A percentile compares a stretch with the other conserved stretches of the same genome.
These are phyloP conservation scores for Solanum gandarillasii DNA, from an alignment of 257 asterid genomes.

Conservation along the genomic window DNA sequence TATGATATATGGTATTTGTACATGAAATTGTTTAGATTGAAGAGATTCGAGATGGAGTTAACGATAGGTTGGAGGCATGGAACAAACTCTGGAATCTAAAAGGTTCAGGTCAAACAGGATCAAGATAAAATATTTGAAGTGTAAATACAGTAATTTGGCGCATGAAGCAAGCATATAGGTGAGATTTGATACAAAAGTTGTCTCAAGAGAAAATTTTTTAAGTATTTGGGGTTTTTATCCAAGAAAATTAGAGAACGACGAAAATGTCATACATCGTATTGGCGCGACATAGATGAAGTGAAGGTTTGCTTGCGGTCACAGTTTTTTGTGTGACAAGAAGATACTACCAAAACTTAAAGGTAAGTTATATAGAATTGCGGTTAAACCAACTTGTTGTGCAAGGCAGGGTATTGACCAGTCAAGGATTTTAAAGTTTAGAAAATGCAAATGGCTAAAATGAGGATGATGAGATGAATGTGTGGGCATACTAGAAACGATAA, in stretches of 20 bases:
- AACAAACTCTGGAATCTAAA: neutral
- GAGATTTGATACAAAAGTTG: neutral
- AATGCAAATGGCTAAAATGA: neutral
- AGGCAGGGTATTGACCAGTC: neutral
- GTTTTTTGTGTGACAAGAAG: neutral
- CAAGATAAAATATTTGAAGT: too few species aligned
- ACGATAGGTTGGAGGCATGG: neutral
- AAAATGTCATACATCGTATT: neutral
- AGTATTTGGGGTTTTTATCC: neutral
- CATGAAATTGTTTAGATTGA: neutral
- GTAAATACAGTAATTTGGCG: too few species aligned
- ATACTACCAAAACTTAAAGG: neutral
- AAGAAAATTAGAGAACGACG: neutral
- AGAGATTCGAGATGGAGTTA: neutral
- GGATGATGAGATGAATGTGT: neutral
- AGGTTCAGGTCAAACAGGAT: neutral
- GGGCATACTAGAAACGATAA: too few species aligned
- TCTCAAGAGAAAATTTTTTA: neutral
- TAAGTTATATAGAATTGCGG: neutral
- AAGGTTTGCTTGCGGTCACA: neutral
- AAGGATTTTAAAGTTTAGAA: too few species aligned
- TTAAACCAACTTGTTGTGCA: neutral
- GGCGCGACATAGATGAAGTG: neutral
- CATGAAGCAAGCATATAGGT: neutral
- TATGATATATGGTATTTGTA: neutral